Percentiles rank a stretch among this genome's conserved stretches.
Conservation (phyloP, 495 filamentous ascomycete species). For the Penicillium manginii region DNA sequence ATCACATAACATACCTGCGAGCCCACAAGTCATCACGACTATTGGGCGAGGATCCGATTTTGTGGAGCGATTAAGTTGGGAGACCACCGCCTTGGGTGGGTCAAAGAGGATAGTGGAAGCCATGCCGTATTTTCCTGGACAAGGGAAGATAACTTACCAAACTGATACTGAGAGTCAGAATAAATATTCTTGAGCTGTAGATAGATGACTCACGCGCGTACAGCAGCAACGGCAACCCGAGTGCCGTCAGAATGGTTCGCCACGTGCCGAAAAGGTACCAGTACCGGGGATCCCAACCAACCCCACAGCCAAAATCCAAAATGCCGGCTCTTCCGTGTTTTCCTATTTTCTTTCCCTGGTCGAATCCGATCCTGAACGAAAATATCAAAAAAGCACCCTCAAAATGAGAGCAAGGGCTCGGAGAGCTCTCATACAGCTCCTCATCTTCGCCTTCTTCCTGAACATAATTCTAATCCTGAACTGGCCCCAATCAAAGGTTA, state of each 20-base stretch:
- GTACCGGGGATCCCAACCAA: neutral
- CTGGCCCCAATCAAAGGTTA: slow-evolving; percentile 29
- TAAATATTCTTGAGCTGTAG: neutral
- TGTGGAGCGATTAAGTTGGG: slow-evolving; percentile 8
- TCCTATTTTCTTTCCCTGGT: neutral
- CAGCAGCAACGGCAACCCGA: too few relatives aligned
- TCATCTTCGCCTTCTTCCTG: slow-evolving; percentile 34
- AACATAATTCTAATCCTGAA: slow-evolving; percentile 39
- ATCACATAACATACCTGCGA: slow-evolving; percentile 14
- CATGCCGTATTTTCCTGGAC: neutral
- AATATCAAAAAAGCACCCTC: too few relatives aligned
- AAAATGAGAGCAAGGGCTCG: slow-evolving; percentile 29
- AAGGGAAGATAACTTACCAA: neutral
- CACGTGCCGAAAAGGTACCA: too few relatives aligned
- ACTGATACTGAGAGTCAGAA: neutral
- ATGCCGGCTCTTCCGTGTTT: neutral
- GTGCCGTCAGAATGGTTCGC: too few relatives aligned
- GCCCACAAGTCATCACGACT: slow-evolving; percentile 21
- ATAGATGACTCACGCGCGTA: neutral
- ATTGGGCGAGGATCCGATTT: slow-evolving; percentile 22
- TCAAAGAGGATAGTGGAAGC: neutral
- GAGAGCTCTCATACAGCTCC: slow-evolving; percentile 32
- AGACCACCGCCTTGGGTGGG: slow-evolving; percentile 11
- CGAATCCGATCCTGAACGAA: too few relatives aligned
- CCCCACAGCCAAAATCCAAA: neutral